Conservation (phyloP, 495 filamentous ascomycete species). For the Staphylotrichum longicolle region DNA sequence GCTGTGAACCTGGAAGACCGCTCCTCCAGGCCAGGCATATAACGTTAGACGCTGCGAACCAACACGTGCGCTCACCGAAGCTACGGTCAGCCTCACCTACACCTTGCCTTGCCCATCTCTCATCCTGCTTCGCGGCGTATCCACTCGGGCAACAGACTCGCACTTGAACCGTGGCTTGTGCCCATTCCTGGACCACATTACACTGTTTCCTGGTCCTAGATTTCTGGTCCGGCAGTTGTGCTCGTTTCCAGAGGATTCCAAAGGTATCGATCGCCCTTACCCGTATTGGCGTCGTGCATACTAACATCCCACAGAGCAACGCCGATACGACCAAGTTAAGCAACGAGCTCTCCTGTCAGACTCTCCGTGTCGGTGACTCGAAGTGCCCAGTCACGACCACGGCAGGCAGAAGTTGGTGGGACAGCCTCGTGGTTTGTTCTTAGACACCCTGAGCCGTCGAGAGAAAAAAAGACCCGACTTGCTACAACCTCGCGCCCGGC, state of each 20-base stretch:
- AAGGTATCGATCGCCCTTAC: neutral
- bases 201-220: neutral
- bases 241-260: neutral
- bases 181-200: neutral
- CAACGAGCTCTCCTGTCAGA: neutral
- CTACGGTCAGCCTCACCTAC: neutral
- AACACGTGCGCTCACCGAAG: neutral
- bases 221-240: neutral
- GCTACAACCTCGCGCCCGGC: neutral
- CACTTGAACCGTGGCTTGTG: neutral
- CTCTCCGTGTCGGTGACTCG: no score
- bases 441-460: neutral
- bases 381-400: neutral
- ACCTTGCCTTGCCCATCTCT: neutral
- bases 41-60: neutral
- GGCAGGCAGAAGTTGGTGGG: slow-evolving; percentile 6
- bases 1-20: neutral
- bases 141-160: neutral
- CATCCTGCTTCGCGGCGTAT: neutral
- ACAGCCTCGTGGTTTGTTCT: neutral
- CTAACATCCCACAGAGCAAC: slow-evolving; percentile 7
- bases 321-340: neutral
- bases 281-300: slow-evolving; percentile 1
- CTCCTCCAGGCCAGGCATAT: neutral
- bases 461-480: neutral